Evolutionary conservation across 495 filamentous ascomycete species (phyloP), one percentile per base, ranked within the genome.

Genomic region (Podospora didyma): DNA sequence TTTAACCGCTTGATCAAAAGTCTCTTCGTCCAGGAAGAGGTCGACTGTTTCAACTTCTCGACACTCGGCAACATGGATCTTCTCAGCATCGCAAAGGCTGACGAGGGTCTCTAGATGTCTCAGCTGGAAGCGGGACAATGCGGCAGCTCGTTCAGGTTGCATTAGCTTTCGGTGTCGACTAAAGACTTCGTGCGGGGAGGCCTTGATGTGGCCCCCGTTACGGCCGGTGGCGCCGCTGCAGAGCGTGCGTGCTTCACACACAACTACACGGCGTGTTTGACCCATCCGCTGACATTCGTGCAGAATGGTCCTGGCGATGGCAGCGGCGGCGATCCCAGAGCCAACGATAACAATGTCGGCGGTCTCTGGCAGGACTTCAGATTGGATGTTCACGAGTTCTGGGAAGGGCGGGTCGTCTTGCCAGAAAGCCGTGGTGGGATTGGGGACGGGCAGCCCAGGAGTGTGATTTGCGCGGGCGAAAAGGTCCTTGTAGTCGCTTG

Each of bases 171-270:
- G 20, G 4, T n/a, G 45, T 5, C 45, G 45, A 11, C n/a, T 19
- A 21, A 47, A 47, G 6, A 19, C 5, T 19, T 47, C 45, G 45
- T 47, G 10, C 6, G 45, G n/a, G 11, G 45, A 47, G 5, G 45
- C n/a, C 19, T 47, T 47, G 45, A 47, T 47, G 17, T 47, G 45
- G 12, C 45, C 45, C 12, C 45, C 45, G 22, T 47, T 47, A 12
- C 45, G 45, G 45, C 45, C 45, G 6, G 45, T 47, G 22, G 45
- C 45, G 10, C 45, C 45, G 22, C 45, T 47, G 45, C 45, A 47
- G 10, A 47, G 22, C 45, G 45, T 21, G 14, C 45, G 45, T 22
- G 45, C 45, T 19, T 47, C 45, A 19, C 45, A 47, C 17, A 47
- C 7, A 7, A 47, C 45, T 5, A 47, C 10, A 12, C 45, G 45